phyloP scores from a whole-genome alignment of 2,329 filamentous ascomycete species.

The Davidsoniella neocaledoniae region DNA sequence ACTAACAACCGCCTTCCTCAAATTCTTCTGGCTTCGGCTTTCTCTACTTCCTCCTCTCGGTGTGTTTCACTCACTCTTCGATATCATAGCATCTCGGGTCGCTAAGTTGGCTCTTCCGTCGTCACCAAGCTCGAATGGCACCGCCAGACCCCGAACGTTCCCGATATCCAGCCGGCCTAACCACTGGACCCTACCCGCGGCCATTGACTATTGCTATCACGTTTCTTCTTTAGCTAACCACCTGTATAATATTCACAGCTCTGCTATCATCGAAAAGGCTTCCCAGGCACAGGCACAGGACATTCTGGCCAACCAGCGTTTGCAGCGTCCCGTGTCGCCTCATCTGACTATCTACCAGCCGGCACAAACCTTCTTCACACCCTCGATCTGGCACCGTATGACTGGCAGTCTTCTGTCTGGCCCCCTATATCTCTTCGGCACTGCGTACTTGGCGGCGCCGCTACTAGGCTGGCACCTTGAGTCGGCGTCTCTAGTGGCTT shows the following conservation, averaged over 20 bases:
- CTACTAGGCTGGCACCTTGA: slow-evolving; percentile 48
- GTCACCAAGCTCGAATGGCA: neutral
- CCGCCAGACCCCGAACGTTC: neutral
- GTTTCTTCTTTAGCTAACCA: slow-evolving; percentile 3
- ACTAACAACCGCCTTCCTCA: slow-evolving; percentile 27
- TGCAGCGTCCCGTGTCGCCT: slow-evolving; percentile 64
- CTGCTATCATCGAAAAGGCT: slow-evolving; percentile 40
- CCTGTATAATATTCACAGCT: slow-evolving; percentile 22
- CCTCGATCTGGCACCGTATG: slow-evolving; percentile 60
- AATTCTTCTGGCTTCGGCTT: slow-evolving; percentile 25
- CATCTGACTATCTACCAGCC: slow-evolving; percentile 76
- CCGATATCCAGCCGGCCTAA: neutral
- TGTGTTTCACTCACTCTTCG: slow-evolving; percentile 18
- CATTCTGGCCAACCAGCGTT: slow-evolving; percentile 68
- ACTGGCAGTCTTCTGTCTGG: slow-evolving; percentile 61
- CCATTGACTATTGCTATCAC: slow-evolving; percentile 2
- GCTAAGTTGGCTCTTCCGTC: no score
- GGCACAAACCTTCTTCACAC: slow-evolving; percentile 70
- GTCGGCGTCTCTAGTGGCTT: slow-evolving; percentile 40
- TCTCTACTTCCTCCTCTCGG: slow-evolving; percentile 31
- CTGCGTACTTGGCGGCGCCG: slow-evolving; percentile 67
- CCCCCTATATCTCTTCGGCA: slow-evolving; percentile 61
- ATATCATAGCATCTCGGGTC: neutral
- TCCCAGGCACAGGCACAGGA: slow-evolving; percentile 34
- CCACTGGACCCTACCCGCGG: neutral